These are phyloP conservation scores for Stereum hirsutum DNA, from an alignment of 1,284 basidiomycete species.

Conservation along the genomic window DNA sequence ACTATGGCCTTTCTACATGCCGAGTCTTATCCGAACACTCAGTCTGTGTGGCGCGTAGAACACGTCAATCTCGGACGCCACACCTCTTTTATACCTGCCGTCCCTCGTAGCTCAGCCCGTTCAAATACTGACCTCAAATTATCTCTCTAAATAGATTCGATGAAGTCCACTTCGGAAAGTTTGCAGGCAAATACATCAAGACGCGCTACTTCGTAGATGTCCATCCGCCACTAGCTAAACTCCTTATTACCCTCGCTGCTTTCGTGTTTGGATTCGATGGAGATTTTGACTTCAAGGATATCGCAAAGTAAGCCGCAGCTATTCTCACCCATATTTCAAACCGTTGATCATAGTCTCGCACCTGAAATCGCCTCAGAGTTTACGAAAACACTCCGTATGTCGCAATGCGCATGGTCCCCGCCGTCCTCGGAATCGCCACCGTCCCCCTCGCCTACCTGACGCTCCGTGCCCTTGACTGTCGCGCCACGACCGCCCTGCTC, in stretches of 20 bases:
- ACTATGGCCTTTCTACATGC: too few relatives aligned
- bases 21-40: too few relatives aligned
- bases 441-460: conserved; percentile 92
- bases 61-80: too few relatives aligned
- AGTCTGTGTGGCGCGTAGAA: too few relatives aligned
- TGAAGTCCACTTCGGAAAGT: conserved; percentile 96
- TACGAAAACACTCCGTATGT: conserved; percentile 91
- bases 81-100: too few relatives aligned
- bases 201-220: conserved; percentile 93
- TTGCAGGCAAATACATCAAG: conserved; percentile 87
- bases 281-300: conserved; percentile 94
- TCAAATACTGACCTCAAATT: too few relatives aligned
- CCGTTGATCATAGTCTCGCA: neutral
- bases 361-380: conserved; percentile 32
- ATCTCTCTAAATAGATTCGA: conserved; percentile 61
- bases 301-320: conserved; percentile 68
- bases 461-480: conserved; percentile 84
- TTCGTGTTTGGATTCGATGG: conserved; percentile 91
- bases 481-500: conserved; percentile 84
- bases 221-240: conserved; percentile 94
- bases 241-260: conserved; percentile 87
- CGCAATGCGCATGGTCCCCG: conserved; percentile 91
- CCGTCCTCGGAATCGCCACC: conserved; percentile 82
- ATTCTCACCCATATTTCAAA: neutral
- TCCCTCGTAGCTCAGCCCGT: too few relatives aligned